Base-by-base conservation (phyloP, 2,329 filamentous ascomycete species). In the Verticillium dahliae region DNA sequence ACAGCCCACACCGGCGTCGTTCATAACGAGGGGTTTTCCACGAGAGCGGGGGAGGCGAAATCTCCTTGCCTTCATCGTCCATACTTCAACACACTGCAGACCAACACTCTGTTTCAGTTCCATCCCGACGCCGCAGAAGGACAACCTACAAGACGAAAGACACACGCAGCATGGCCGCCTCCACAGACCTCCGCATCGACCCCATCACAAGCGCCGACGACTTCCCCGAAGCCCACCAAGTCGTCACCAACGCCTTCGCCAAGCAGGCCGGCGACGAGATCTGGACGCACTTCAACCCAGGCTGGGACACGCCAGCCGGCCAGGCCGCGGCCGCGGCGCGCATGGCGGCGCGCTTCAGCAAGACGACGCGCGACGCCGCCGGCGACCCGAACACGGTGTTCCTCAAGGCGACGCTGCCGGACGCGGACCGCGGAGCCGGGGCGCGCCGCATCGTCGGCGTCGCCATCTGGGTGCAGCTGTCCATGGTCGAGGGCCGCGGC, bases 391-490 rank as follows among this genome's bases (percentile, higher is more conserved):
- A 82, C 67, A 80, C 77, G 1, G 60, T 85, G 1, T 85, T 81
- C 63, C 73, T 86, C 63, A 85, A 85, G 63, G 84, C 82, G 1
- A 84, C 79, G 0, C 56, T 84, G 1, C 69, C 76, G 0, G 70
- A 72, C 61, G 70, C 73, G 1, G 66, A 75, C 1, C 4, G 13
- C 31, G 37, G 15, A 9, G 6, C 9, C 35, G 62, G 62, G 5
- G 54, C 59, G 33, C 70, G 70, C 50, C 59, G 65, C 9, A 73
- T 85, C n/a, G 83, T 74, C 10, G 84, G 84, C 15, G 62, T 82
- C 34, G 82, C 84, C 2, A 79, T 85, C 61, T 87, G 84, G 84
- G 67, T 74, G 9, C 84, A 86, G 65, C 69, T 74, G 0, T 85
- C 83, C 0, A 69, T 74, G 6, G 76, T 84, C 0, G 72, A 76